A percentile compares a stretch with the other conserved stretches of the same genome.
phyloP scores from a whole-genome alignment of 345 rosid species.

The Murraya paniculata region DNA sequence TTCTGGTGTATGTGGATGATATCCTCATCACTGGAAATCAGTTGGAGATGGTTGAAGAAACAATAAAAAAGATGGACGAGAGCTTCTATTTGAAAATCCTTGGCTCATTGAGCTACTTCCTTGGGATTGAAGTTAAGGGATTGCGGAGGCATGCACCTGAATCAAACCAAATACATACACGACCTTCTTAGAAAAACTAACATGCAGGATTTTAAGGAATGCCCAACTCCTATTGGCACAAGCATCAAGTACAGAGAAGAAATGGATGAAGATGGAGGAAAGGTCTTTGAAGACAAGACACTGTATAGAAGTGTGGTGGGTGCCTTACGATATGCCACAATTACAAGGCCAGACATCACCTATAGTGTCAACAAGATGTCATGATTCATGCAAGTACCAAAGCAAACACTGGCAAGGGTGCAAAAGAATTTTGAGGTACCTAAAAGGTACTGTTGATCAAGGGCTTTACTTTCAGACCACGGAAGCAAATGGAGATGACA shows the following conservation, averaged over 20 bases:
- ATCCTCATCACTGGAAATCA: not conserved
- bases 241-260: not conserved
- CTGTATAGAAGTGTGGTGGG: not conserved
- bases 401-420: not conserved
- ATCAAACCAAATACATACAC: not conserved
- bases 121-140: not conserved
- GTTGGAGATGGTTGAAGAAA: not conserved
- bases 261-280: not conserved
- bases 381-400: not conserved
- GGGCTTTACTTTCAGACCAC: too few species aligned
- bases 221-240: not conserved
- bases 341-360: not conserved
- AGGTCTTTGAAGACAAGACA: not conserved
- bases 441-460: not conserved
- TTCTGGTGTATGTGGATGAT: not conserved
- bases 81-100: not conserved
- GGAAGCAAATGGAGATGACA: too few species aligned
- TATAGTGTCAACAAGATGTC: not conserved
- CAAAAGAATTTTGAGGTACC: not conserved
- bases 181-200: not conserved
- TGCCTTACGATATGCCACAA: not conserved
- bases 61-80: too few species aligned
- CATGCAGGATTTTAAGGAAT: not conserved
- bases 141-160: not conserved
- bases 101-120: not conserved